Percentiles rank a stretch among this genome's conserved stretches.
Conservation (phyloP, 345 rosid species). For the Clausena lansium region DNA sequence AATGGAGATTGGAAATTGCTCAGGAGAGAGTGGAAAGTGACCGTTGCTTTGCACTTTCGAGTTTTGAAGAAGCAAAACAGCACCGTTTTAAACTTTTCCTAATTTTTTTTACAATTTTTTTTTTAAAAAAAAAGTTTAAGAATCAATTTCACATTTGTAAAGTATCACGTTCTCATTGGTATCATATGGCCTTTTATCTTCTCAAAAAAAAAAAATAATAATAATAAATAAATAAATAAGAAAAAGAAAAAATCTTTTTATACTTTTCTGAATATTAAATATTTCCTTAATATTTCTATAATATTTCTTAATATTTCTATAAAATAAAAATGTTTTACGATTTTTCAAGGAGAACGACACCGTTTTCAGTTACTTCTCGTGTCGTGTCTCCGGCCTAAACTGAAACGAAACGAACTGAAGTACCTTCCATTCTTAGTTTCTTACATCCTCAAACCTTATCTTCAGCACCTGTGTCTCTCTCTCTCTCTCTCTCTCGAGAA, state of each 20-base stretch:
- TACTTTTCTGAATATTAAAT: no score
- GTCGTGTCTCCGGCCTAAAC: background rate
- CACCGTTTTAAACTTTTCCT: background rate
- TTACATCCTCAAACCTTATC: background rate
- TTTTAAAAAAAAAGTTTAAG: no score
- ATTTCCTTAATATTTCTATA: no score
- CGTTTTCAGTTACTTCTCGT: background rate
- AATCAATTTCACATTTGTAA: no score
- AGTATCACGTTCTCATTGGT: no score
- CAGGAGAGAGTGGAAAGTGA: background rate
- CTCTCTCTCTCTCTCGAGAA: background rate
- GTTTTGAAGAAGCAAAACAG: background rate
- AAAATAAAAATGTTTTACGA: background rate
- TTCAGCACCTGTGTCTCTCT: background rate
- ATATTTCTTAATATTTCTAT: no score
- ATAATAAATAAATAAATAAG: no score
- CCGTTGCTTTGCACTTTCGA: background rate
- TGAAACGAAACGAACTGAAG: background rate
- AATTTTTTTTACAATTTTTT: no score
- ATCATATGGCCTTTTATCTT: no score
- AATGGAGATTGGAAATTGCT: background rate
- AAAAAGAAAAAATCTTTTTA: no score
- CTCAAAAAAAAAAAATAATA: no score
- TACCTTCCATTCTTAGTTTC: background rate
- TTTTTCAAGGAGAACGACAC: background rate